phyloP scores from a whole-genome alignment of 108 stramenopile species.

The Parietichytrium sp. region DNA sequence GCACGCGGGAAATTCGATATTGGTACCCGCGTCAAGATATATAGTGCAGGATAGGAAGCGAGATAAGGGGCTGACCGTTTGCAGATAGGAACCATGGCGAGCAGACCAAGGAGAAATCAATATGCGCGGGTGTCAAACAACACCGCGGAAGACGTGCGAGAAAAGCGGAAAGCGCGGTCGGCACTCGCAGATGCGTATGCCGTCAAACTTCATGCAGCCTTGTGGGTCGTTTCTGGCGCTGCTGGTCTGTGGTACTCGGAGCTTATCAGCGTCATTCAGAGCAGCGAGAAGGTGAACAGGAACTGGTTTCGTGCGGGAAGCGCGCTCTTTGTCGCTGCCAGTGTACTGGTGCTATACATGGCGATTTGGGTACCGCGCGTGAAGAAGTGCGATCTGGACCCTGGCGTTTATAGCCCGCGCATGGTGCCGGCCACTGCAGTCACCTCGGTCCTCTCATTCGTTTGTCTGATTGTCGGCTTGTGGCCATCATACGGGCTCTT shows the following conservation, averaged over 20 bases:
- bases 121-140: neutral
- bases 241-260: neutral
- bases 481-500: conserved; percentile 30
- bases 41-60: no score
- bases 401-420: neutral
- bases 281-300: neutral
- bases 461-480: neutral
- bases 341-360: neutral
- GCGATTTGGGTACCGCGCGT: conserved; percentile 16
- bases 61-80: no score
- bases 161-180: neutral
- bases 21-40: no score
- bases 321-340: neutral
- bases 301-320: neutral
- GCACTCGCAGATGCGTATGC: neutral
- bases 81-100: neutral
- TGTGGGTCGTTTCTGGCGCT: neutral
- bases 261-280: neutral
- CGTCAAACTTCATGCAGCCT: conserved; percentile 11
- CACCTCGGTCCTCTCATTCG: neutral
- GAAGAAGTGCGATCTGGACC: neutral
- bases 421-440: conserved; percentile 19
- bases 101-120: conserved; percentile 3
- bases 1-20: no score
- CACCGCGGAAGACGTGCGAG: neutral